Evolutionary conservation across 148 eudicot species (phyloP).

Genomic region (Fallopia convolvulus): DNA sequence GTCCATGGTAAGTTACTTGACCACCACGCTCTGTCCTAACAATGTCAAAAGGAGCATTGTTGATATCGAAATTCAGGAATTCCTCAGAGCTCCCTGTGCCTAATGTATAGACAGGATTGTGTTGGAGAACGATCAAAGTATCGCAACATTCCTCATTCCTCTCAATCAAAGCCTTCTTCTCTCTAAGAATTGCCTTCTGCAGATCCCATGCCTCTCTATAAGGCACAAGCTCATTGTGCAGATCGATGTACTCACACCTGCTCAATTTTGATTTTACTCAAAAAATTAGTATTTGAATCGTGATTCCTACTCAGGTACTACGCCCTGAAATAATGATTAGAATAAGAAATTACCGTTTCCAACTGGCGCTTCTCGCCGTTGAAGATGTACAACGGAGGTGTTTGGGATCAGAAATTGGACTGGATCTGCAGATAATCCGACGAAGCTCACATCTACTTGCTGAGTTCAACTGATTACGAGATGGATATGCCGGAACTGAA

Average conservation of each 20-base stretch:
- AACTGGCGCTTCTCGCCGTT: not conserved
- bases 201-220: conserved; percentile 73
- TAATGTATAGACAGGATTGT: conserved; percentile 83
- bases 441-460: conserved; percentile 1
- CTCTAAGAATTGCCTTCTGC: conserved; percentile 67
- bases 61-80: conserved; percentile 53
- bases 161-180: conserved; percentile 49
- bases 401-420: conserved; percentile 2
- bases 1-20: conserved; percentile 99
- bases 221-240: conserved; percentile 61
- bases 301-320: not conserved
- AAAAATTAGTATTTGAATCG: too few species aligned
- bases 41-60: conserved; percentile 53
- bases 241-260: conserved; percentile 69
- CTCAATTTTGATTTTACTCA: not conserved
- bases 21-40: conserved; percentile 89
- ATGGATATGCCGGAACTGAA: not conserved
- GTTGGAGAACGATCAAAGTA: conserved; percentile 68
- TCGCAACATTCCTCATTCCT: conserved; percentile 49
- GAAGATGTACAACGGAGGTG: not conserved
- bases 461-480: not conserved
- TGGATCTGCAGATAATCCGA: conserved; percentile 2
- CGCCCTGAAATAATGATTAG: not conserved
- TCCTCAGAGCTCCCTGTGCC: conserved; percentile 81
- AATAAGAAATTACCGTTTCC: conserved; percentile 5